Conservation (phyloP, 805 yeast species). For the Wickerhamomyces canadensis region DNA sequence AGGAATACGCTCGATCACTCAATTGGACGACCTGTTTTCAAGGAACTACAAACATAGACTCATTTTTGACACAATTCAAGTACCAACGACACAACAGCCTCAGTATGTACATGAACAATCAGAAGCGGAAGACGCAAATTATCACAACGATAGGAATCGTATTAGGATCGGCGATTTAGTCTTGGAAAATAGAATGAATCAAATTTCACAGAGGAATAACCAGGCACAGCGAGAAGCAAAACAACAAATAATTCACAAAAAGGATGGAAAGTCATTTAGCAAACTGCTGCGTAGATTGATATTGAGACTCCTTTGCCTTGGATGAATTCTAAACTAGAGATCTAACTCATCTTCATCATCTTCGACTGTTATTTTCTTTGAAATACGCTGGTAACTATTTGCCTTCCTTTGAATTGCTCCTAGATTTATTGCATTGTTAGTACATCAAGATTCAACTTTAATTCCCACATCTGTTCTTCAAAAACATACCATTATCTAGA, state of each 20-base stretch:
- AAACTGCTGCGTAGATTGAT: background rate
- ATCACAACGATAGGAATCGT: no score
- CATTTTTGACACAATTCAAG: no score
- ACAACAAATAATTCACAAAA: background rate
- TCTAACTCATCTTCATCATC: slow-evolving; percentile 28
- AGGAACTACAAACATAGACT: no score
- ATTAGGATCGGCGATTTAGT: slow-evolving; percentile 7
- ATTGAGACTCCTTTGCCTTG: background rate
- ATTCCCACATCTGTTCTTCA: background rate
- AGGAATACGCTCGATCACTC: slow-evolving; percentile 5
- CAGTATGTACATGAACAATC: no score
- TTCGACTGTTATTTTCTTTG: slow-evolving; percentile 5
- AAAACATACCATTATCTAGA: slow-evolving; percentile 19
- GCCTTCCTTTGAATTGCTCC: slow-evolving; percentile 32
- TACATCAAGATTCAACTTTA: background rate
- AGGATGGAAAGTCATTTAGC: background rate
- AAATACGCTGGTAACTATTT: slow-evolving; percentile 22
- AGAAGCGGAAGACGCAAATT: no score
- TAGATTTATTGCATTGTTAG: slow-evolving; percentile 2
- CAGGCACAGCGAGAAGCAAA: background rate
- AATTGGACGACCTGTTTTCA: background rate
- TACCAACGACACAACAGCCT: no score
- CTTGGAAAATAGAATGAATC: slow-evolving; percentile 5
- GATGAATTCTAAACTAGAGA: slow-evolving; percentile 13
- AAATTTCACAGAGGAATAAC: background rate